These are phyloP conservation scores for Talaromyces pinophilus DNA, from an alignment of 2,329 filamentous ascomycete species.

Conservation along the genomic window DNA sequence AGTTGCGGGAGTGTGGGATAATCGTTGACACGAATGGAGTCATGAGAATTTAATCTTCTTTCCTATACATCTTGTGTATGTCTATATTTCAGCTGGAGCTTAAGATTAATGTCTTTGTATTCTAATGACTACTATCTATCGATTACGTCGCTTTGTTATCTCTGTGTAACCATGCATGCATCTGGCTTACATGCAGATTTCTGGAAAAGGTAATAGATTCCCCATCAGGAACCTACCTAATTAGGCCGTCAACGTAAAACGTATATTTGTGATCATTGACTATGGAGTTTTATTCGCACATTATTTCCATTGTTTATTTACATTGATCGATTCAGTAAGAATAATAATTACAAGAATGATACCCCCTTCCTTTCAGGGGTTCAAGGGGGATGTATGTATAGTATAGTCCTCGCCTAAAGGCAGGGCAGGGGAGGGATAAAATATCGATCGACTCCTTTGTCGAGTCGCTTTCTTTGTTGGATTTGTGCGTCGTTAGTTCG, in stretches of 20 bases:
- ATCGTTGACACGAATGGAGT: constrained; percentile 15
- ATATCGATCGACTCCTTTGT: background rate
- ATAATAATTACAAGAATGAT: constrained; percentile 3
- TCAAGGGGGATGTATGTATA: background rate
- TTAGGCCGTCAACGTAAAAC: background rate
- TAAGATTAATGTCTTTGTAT: constrained; percentile 5
- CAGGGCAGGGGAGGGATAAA: background rate
- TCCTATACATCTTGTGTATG: background rate
- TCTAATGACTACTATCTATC: background rate
- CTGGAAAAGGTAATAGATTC: background rate
- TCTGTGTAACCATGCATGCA: background rate
- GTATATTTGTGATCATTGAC: too few species aligned
- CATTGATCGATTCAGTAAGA: background rate
- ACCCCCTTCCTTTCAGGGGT: background rate
- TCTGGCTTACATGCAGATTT: background rate
- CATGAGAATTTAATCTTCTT: constrained; percentile 15
- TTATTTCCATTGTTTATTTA: background rate
- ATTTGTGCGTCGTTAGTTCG: background rate
- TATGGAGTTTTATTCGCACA: background rate
- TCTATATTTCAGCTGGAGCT: background rate
- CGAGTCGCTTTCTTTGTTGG: background rate
- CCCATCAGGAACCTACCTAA: background rate
- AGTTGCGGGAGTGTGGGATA: background rate
- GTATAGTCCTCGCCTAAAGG: background rate
- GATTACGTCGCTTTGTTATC: background rate